Evolutionary conservation across 2,329 filamentous ascomycete species (phyloP).

Genomic region (Colletotrichum horii): DNA sequence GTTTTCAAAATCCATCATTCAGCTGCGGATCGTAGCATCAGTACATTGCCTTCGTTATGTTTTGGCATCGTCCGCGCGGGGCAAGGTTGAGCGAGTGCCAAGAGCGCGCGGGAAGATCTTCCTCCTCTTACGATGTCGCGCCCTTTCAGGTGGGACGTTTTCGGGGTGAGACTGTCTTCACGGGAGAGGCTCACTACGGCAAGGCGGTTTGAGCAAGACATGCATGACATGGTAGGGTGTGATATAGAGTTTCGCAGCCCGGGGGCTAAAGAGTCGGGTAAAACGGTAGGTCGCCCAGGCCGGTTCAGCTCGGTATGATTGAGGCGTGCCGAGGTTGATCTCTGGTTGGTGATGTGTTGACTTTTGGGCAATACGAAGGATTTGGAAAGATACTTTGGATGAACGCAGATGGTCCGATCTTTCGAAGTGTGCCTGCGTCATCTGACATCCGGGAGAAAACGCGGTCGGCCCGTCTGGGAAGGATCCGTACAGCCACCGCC

Average conservation of each 20-base stretch:
- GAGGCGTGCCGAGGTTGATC: not conserved
- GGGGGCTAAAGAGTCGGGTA: not conserved
- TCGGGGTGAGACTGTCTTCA: not conserved
- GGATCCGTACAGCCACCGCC: not conserved
- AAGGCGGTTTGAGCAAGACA: not conserved
- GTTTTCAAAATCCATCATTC: not conserved
- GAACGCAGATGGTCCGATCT: not conserved
- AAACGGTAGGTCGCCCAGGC: not conserved
- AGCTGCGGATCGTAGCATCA: not conserved
- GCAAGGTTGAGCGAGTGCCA: not conserved
- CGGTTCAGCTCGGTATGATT: not conserved
- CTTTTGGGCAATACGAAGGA: not conserved
- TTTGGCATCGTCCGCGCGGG: not conserved
- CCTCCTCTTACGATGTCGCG: not conserved
- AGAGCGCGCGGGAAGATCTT: not conserved
- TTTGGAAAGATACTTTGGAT: not conserved
- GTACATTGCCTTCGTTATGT: not conserved
- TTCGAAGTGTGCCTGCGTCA: not conserved
- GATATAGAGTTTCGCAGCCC: not conserved
- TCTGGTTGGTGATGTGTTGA: not conserved
- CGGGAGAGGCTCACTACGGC: not conserved
- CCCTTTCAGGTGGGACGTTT: not conserved
- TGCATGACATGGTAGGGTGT: not conserved
- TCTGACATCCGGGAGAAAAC: not conserved
- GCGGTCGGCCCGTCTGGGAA: not conserved